Evolutionary conservation across 2,329 filamentous ascomycete genomes (phyloP), one percentile per base, ranked within the genome.

Genomic region (Chlorencoelia australis): DNA sequence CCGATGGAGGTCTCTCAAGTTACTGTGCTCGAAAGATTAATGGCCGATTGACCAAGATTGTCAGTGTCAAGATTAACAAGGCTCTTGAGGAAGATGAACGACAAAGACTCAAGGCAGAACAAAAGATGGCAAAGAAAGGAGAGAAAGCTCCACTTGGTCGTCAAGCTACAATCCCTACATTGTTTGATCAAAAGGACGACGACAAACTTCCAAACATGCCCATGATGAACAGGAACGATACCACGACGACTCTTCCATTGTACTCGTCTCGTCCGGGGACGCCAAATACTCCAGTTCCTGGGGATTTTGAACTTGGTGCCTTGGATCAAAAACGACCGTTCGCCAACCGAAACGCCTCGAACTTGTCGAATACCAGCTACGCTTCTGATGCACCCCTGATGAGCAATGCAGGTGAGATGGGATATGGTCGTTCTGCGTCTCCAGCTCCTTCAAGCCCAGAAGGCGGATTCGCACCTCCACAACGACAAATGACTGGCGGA

Each of bases 1-100:
- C 75, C 8, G 87, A 95, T 53, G 85, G 86, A 5, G 79, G 82
- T 6, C 68, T 98, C 19, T 75, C 76, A 4, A 78, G 79, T 17
- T 98, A 94, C 63, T 96, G 91, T 57, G 81, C 84, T 43, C 80
- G 87, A 30, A 96, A 96, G 65, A 80, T 94, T 57, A 93, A 94
- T 61, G 79, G 75, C 51, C 71, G 87, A 47, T 69, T 98, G 47
- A 82, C 82, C 54, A 77, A 77, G 48, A 91, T 96, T 47, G 88
- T 96, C 4, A 77, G 78, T 37, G 73, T 68, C 51, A 95, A 91
- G 62, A 83, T 94, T 51, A 86, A 91, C 61, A 88, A 86, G 58
- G 89, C 87, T 0, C 63, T 96, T 17, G 82, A 79, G 34, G 86
- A 87, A 50, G 82, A 91, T 35, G 78, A 82, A 56, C 68, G 67